Evolutionary conservation across 139 green algal genomes (phyloP).

Genomic region (Tetradesmus obliquus): DNA sequence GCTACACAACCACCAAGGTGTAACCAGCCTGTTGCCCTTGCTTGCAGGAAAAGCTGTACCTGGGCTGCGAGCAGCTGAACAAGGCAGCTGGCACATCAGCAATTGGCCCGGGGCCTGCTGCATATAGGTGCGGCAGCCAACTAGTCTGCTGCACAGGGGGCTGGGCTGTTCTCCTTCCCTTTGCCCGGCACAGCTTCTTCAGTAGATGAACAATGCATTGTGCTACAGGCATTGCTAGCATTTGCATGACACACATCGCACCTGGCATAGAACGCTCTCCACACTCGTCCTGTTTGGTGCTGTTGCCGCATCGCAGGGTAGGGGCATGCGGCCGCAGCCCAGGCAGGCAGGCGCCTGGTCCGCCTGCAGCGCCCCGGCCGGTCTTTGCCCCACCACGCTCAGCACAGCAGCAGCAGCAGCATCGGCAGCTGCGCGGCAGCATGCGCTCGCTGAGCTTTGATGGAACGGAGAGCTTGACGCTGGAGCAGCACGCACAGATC

Average conservation of each 20-base stretch:
- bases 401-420: neutral
- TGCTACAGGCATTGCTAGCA: no score
- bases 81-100: slow-evolving; percentile 8
- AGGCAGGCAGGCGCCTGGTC: neutral
- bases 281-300: no score
- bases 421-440: neutral
- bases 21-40: neutral
- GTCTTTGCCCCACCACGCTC: neutral
- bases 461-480: neutral
- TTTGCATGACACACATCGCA: no score
- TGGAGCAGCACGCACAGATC: neutral
- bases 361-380: neutral
- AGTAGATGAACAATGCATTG: neutral
- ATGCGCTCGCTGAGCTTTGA: neutral
- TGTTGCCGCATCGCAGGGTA: neutral
- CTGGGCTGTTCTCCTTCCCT: no score
- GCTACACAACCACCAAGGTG: no score
- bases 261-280: no score
- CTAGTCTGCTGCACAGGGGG: neutral
- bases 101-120: neutral
- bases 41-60: slow-evolving; percentile 16
- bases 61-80: slow-evolving; percentile 16
- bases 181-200: neutral
- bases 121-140: neutral
- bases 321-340: neutral